phyloP scores from a whole-genome alignment of 83 land plant species.

The Thuja plicata region DNA sequence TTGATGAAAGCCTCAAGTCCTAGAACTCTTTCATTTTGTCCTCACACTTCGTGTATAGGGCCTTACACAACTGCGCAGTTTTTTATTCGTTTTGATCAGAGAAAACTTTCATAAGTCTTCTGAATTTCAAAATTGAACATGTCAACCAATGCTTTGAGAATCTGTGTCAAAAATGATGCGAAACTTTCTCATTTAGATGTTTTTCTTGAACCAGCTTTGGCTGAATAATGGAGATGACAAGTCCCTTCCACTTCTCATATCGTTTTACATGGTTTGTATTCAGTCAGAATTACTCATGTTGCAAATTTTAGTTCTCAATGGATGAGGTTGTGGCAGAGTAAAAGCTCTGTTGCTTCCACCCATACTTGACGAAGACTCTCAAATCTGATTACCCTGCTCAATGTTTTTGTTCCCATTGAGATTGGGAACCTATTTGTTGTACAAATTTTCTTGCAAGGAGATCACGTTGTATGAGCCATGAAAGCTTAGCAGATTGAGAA shows the following conservation, averaged over 20 bases:
- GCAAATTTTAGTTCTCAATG: conserved; percentile 83
- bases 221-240: conserved; percentile 61
- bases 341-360: conserved; percentile 90
- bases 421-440: conserved; percentile 83
- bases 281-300: conserved; percentile 76
- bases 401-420: conserved; percentile 62
- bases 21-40: conserved; percentile 85
- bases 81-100: conserved; percentile 57
- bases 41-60: conserved; percentile 62
- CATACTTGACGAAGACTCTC: conserved; percentile 77
- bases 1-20: conserved; percentile 78
- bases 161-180: conserved; percentile 82
- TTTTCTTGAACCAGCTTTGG: conserved; percentile 87
- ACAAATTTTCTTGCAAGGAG: conserved; percentile 86
- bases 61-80: conserved; percentile 74
- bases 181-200: conserved; percentile 75
- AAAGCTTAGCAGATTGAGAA: conserved; percentile 82
- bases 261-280: conserved; percentile 56
- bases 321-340: conserved; percentile 91
- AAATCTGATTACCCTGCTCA: conserved; percentile 83
- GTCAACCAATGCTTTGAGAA: conserved; percentile 48
- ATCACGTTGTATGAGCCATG: conserved; percentile 94
- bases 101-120: conserved; percentile 55
- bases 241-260: conserved; percentile 62
- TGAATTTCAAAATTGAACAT: conserved; percentile 55